These are phyloP conservation scores for Fallopia convolvulus DNA, from an alignment of 148 eudicot species.

Conservation along the genomic window DNA sequence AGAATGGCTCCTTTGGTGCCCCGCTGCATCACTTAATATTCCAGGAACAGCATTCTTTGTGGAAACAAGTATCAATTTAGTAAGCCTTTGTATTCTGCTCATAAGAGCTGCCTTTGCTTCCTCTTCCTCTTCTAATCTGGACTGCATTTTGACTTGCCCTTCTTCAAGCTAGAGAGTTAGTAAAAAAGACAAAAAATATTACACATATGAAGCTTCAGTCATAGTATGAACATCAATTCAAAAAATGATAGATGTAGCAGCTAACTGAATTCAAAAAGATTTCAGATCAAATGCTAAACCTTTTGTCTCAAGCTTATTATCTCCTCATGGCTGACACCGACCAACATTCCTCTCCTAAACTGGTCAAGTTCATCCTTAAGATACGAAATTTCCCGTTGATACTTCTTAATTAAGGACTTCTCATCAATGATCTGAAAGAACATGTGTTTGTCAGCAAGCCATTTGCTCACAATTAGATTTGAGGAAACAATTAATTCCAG, in stretches of 20 bases:
- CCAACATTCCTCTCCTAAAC: slow-evolving; percentile 44
- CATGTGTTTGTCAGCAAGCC: background rate
- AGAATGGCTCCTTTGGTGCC: slow-evolving; percentile 44
- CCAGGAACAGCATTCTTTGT: slow-evolving; percentile 46
- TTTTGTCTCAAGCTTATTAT: slow-evolving; percentile 39
- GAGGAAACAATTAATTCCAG: background rate
- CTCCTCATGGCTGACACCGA: slow-evolving; percentile 45
- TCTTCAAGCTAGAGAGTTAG: slow-evolving; percentile 44
- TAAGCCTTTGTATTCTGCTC: slow-evolving; percentile 78
- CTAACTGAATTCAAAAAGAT: background rate
- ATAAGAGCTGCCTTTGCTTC: slow-evolving; percentile 75
- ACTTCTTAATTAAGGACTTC: slow-evolving; percentile 53
- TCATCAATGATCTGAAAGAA: slow-evolving; percentile 41
- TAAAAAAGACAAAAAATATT: background rate
- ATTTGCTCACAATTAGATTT: background rate
- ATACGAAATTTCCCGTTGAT: slow-evolving; percentile 44
- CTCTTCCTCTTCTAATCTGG: slow-evolving; percentile 72
- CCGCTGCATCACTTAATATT: slow-evolving; percentile 25
- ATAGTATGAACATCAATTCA: background rate
- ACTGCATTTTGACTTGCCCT: slow-evolving; percentile 56
- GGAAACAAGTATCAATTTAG: slow-evolving; percentile 69
- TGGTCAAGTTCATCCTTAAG: slow-evolving; percentile 49
- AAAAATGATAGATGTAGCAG: background rate
- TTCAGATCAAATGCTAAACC: slow-evolving; percentile 2
- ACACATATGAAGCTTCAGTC: background rate